phyloP scores from a whole-genome alignment of 176 grass and related monocot genomes.

The Zoysia japonica region DNA sequence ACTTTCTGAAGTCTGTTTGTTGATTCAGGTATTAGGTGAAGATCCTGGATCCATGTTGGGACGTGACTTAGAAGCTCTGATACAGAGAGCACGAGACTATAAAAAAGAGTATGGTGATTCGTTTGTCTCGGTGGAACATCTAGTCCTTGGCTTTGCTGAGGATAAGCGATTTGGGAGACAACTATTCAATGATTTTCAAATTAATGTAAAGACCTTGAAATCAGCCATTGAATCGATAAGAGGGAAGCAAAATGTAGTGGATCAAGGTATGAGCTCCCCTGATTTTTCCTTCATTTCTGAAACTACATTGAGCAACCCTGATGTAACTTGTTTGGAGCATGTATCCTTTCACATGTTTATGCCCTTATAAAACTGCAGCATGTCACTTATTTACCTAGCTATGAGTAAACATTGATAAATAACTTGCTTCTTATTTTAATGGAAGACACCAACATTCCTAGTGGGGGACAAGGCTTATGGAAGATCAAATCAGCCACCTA shows the following conservation, averaged over 20 bases:
- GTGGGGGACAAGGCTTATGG: neutral
- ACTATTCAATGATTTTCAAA: conserved; percentile 89
- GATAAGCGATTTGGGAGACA: conserved; percentile 93
- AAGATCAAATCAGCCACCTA: neutral
- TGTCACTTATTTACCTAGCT: neutral
- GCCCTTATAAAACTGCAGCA: neutral
- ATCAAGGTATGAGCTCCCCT: conserved; percentile 64
- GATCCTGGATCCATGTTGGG: conserved; percentile 91
- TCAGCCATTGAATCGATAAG: conserved; percentile 80
- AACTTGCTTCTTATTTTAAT: conserved; percentile 13
- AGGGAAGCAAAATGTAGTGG: conserved; percentile 89
- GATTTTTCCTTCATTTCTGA: neutral
- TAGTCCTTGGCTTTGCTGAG: conserved; percentile 83
- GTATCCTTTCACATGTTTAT: neutral
- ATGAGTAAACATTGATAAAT: neutral
- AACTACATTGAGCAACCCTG: neutral
- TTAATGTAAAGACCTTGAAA: conserved; percentile 72
- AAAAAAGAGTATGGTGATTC: conserved; percentile 95
- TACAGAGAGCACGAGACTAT: conserved; percentile 82
- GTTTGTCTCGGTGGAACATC: conserved; percentile 93
- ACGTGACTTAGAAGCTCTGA: conserved; percentile 84
- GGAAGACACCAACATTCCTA: neutral
- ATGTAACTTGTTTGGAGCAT: conserved; percentile 8
- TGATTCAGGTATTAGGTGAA: conserved; percentile 82
- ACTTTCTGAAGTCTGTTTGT: neutral